Base-by-base conservation (phyloP, 495 filamentous ascomycete genomes). In the Sporormia fimetaria region DNA sequence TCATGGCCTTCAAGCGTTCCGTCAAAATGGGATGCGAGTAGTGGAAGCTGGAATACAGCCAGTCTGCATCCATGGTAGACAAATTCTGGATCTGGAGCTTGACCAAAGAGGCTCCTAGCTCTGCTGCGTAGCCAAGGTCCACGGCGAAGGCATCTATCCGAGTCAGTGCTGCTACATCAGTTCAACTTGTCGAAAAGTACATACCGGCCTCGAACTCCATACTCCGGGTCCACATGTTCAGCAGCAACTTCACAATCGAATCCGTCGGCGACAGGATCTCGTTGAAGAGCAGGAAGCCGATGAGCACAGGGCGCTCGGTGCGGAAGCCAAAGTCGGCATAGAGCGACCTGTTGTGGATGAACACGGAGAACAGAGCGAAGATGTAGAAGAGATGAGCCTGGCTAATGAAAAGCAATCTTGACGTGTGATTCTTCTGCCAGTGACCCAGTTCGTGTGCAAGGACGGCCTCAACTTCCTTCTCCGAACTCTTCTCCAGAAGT, bases 61-160 rank as follows among this genome's bases (percentile, higher is more conserved):
- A 92, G 61, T 98, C 92, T 27, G 90, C 90, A 60, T 98, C 92
- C 88, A 96, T 95, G 41, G 83, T 92, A 65, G 84, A 87, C 41
- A 98, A 70, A 56, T 98, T 98, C 66, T 96, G 85, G 60, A 95
- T 84, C 62, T 98, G 90, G 26, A 98, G 81, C 67, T 96, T 98
- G 64, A 96, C 83, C 44, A 98, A 71, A 11, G 84, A 87, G 42
- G 74, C 65, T 7, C 87, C 84, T 20, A 98, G 77, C 54, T 94
- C 78, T 16, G 70, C 65, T n/a, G 76, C 76, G 63, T 92, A 95
- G 15, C 92, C 90, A 6, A 94, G 78, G 12, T 72, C 69, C 47
- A 77, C 69, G 33, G 88, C 90, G 55, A 98, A 98, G n/a, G 65
- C 68, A 63, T 85, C 80, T 76, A 32, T 7, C 28, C 10, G 3